Conservation (phyloP, 2,329 filamentous ascomycete genomes). For the Colletotrichum abscissum region DNA sequence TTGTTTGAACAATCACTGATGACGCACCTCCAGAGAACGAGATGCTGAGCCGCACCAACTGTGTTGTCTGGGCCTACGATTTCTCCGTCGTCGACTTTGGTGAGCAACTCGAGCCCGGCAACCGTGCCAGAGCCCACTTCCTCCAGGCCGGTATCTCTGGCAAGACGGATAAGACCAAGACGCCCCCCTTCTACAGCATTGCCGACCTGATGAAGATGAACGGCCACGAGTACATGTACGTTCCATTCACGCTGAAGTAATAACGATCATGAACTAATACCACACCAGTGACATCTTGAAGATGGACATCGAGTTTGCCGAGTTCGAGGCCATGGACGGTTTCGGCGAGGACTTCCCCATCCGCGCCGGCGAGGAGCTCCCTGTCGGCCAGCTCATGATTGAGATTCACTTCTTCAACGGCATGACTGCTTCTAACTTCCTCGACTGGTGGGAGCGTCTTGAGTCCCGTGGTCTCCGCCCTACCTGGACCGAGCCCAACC, state of each 20-base stretch:
- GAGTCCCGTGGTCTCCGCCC: conserved; percentile 39
- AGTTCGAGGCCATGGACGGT: conserved; percentile 45
- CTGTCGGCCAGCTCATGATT: conserved; percentile 38
- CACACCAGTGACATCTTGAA: conserved; percentile 49
- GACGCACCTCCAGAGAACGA: conserved; percentile 42
- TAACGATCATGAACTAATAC: conserved; percentile 3
- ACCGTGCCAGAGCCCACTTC: conserved; percentile 45
- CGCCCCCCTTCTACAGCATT: conserved; percentile 47
- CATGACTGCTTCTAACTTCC: conserved; percentile 28
- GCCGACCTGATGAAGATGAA: conserved; percentile 50
- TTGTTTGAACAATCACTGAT: background rate
- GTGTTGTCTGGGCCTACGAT: conserved; percentile 52
- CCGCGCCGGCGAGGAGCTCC: conserved; percentile 26
- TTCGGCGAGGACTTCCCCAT: conserved; percentile 39
- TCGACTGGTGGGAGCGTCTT: conserved; percentile 40
- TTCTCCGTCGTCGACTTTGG: conserved; percentile 48
- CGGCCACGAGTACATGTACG: conserved; percentile 49
- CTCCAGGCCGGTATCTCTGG: conserved; percentile 45
- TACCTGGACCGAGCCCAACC: conserved; percentile 41
- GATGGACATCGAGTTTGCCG: conserved; percentile 52
- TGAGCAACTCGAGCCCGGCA: conserved; percentile 39
- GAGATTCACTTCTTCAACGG: conserved; percentile 36
- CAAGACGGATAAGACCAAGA: conserved; percentile 39
- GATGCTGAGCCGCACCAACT: conserved; percentile 50
- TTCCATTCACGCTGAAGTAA: background rate